Evolutionary conservation across 2,329 filamentous ascomycete species (phyloP).

Genomic region (Graphilbum fragrans): DNA sequence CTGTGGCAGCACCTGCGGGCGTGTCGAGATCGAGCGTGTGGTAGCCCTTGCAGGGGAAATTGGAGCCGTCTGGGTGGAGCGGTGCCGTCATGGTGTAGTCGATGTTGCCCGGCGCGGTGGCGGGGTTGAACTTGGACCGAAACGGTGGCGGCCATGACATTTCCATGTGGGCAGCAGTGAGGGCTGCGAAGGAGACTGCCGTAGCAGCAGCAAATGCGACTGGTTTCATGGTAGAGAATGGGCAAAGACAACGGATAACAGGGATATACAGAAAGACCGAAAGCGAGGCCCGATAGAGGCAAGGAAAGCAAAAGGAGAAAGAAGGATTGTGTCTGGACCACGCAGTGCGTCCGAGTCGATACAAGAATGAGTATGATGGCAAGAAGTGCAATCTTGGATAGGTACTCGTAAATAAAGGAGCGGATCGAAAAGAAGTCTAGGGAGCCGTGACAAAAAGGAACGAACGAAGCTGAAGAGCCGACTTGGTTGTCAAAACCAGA

Average conservation of each 20-base stretch:
- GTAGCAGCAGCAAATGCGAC: background rate
- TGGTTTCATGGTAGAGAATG: background rate
- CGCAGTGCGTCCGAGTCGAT: no score
- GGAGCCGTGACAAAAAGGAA: no score
- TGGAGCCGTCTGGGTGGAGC: conserved; percentile 42
- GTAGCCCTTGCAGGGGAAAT: conserved; percentile 68
- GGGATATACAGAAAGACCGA: no score
- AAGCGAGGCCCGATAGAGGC: no score
- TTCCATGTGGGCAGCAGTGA: conserved; percentile 41
- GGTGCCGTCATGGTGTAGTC: conserved; percentile 66
- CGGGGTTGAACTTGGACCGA: conserved; percentile 38
- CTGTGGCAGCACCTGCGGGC: conserved; percentile 37
- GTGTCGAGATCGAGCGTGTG: conserved; percentile 28
- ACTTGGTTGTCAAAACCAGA: no score
- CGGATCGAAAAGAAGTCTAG: no score
- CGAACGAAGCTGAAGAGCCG: no score
- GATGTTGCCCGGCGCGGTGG: conserved; percentile 25
- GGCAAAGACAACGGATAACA: background rate
- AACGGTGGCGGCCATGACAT: conserved; percentile 40
- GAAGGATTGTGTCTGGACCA: no score
- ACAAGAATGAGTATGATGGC: no score
- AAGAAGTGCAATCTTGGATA: no score
- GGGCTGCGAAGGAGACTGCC: background rate
- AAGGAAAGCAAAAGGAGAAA: no score
- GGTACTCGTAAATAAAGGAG: no score